Conservation (phyloP, 192 early-diverging fungal species). For the Pilobolus umbonatus region DNA sequence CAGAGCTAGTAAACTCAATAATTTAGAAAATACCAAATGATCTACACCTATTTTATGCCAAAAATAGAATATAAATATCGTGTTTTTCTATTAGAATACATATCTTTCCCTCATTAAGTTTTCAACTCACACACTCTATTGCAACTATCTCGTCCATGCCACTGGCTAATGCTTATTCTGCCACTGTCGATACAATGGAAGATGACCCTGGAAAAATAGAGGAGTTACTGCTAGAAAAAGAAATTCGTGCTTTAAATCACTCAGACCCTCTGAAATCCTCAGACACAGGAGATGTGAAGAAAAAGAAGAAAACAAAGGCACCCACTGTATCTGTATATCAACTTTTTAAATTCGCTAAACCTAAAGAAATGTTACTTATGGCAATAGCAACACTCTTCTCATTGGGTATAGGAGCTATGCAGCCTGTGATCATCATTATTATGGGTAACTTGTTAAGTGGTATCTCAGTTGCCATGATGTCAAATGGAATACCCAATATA, state of each 20-base stretch:
- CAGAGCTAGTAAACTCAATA: no score
- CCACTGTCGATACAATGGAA: no score
- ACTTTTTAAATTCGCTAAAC: slow-evolving; percentile 63
- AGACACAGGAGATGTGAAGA: slow-evolving; percentile 5
- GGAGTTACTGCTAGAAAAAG: slow-evolving; percentile 1
- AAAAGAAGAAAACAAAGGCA: slow-evolving; percentile 37
- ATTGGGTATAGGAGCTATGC: slow-evolving; percentile 26
- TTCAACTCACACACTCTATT: slow-evolving; percentile 1
- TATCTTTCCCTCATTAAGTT: background rate
- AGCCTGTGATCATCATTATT: slow-evolving; percentile 30
- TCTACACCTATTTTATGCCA: slow-evolving; percentile 5
- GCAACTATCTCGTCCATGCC: slow-evolving; percentile 1
- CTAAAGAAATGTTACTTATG: slow-evolving; percentile 15
- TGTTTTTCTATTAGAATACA: background rate
- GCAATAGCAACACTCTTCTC: slow-evolving; percentile 15
- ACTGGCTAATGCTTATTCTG: background rate
- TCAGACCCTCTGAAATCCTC: background rate
- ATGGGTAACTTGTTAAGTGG: slow-evolving; percentile 27
- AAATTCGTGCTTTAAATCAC: background rate
- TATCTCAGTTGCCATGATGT: background rate
- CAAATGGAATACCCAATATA: slow-evolving; percentile 7
- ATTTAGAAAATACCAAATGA: no score
- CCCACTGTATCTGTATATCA: slow-evolving; percentile 50
- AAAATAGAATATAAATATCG: slow-evolving; percentile 3
- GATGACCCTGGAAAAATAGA: background rate